Evolutionary conservation across 2,329 filamentous ascomycete genomes (phyloP), one percentile per base, ranked within the genome.

Genomic region (Claviceps humidiphila): DNA sequence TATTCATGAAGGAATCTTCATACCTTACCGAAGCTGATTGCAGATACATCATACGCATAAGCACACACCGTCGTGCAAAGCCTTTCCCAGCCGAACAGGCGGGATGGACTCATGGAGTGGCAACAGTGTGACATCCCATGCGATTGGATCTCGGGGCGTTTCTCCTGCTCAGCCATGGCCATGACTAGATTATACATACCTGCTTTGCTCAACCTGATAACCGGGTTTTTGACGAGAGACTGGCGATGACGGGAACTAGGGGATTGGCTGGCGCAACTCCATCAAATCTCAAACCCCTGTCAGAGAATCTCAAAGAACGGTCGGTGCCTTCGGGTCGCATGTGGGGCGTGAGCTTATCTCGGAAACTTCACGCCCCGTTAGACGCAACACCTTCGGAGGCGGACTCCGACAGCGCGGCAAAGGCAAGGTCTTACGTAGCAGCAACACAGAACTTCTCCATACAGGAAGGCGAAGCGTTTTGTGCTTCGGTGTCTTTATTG

Each of bases 171-270:
- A 30, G 30, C 30, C 9, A 16, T n/a, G n/a, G n/a, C 39, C n/a
- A 41, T 6, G n/a, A 41, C n/a, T 41, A 5, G n/a, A 17, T 14
- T 14, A 30, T 30, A 8, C 26, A 30, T 8, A 17, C 3, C 40
- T 41, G 14, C 6, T 41, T 41, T 41, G 14, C 16, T 41, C 14
- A 41, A 41, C 17, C 39, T 16, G 16, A 30, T 34, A 34, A 11
- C 30, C 30, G 30, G 30, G 30, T 34, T 34, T 34, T 42, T 4
- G 40, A 42, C 20, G 42, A 20, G 20, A 20, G n/a, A 20, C 7
- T 49, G 38, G 37, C 34, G 46, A 49, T 6, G 20, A 37, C 64
- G 63, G 64, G 64, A 64, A 54, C 64, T 66, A 66, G 57, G 49
- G 58, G 55, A 59, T 55, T 37, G 8, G 52, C 58, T 60, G 60